A percentile compares a stretch with the other conserved stretches of the same genome.
Evolutionary conservation across 352 stramenopile species (phyloP).

Genomic region (Aphanomyces euteiches): DNA sequence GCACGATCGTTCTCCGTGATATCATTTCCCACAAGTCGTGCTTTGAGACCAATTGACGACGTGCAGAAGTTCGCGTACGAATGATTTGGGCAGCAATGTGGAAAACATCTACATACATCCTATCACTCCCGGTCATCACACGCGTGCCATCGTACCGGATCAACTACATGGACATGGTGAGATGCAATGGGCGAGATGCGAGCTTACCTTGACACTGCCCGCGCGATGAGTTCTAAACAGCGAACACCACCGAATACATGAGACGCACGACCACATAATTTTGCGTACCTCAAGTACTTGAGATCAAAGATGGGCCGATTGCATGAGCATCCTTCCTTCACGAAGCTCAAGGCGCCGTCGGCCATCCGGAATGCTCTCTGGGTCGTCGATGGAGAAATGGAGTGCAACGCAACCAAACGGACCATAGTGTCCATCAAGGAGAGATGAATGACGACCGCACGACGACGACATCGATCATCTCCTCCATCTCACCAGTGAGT

Average conservation of each 20-base stretch:
- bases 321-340: constrained; percentile 22
- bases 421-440: background rate
- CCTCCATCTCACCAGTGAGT: too few species aligned
- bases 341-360: constrained; percentile 9
- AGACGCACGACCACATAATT: background rate
- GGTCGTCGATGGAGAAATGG: background rate
- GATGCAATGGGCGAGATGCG: background rate
- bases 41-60: constrained; percentile 9
- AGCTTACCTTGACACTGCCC: constrained; percentile 22
- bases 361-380: background rate
- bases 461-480: background rate
- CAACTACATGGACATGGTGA: background rate
- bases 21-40: background rate
- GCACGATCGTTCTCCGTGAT: constrained; percentile 8
- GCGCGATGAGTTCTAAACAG: constrained; percentile 19
- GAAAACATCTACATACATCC: constrained; percentile 21
- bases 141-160: constrained; percentile 8
- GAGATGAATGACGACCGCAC: background rate
- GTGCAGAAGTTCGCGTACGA: constrained; percentile 30
- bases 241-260: background rate
- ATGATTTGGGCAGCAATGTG: constrained; percentile 25
- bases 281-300: constrained; percentile 26
- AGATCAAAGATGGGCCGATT: constrained; percentile 19
- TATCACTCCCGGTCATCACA: too few species aligned
- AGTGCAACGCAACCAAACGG: background rate